A percentile compares a stretch with the other conserved stretches of the same genome.
Evolutionary conservation across 768 basidiomycete genomes (phyloP).

Genomic region (Amanita pseudoporphyria): DNA sequence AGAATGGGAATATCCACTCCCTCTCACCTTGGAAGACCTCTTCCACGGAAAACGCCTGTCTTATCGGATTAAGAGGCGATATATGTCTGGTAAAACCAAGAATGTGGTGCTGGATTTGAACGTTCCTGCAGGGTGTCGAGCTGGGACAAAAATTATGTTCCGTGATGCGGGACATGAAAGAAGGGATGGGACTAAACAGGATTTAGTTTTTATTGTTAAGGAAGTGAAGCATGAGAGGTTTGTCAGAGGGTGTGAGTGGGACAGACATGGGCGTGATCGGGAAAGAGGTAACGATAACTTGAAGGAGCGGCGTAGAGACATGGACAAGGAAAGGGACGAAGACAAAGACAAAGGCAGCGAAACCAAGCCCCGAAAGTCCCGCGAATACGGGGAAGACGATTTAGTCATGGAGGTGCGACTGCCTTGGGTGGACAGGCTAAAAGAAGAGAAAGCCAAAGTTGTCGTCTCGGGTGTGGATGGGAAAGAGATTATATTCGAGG

Average conservation of each 20-base stretch:
- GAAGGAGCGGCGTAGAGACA: background rate
- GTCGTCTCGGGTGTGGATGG: conserved; percentile 45
- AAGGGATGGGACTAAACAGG: conserved; percentile 45
- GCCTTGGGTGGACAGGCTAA: conserved; percentile 42
- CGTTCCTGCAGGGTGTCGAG: conserved; percentile 45
- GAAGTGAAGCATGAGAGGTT: conserved; percentile 37
- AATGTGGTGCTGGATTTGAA: conserved; percentile 40
- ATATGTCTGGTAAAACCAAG: conserved; percentile 34
- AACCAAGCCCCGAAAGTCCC: conserved; percentile 19
- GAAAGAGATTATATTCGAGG: conserved; percentile 32
- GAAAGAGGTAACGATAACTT: background rate
- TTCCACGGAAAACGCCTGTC: conserved; percentile 38
- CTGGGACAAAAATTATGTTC: conserved; percentile 45
- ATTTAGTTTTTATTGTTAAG: conserved; percentile 49
- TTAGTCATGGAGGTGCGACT: conserved; percentile 40
- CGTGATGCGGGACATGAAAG: conserved; percentile 48
- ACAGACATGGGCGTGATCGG: background rate
- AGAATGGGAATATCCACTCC: conserved; percentile 37
- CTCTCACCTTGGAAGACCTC: conserved; percentile 48
- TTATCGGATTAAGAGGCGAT: conserved; percentile 45
- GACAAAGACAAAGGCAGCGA: background rate
- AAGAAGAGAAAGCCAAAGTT: conserved; percentile 33
- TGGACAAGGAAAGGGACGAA: background rate
- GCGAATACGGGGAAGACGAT: conserved; percentile 37
- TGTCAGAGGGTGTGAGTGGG: conserved; percentile 4